A percentile compares a stretch with the other conserved stretches of the same genome.
Conservation (phyloP, 805 yeast genomes). For the Cyberlindnera saturnus region DNA sequence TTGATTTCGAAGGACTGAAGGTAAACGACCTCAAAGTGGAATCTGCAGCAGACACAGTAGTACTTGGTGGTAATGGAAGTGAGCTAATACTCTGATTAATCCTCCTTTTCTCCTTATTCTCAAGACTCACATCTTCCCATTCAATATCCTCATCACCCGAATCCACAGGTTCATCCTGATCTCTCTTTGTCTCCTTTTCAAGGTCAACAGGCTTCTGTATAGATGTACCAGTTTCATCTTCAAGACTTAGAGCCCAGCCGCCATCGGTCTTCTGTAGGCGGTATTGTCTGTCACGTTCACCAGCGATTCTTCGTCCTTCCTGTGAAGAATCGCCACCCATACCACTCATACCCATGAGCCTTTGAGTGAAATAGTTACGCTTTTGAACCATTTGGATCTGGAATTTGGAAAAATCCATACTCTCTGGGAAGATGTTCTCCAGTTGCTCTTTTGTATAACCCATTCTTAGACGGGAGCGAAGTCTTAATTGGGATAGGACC, state of each 20-base stretch:
- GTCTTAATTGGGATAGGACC: conserved; percentile 73
- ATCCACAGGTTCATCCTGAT: conserved; percentile 8
- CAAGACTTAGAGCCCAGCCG: conserved; percentile 78
- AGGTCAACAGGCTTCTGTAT: conserved; percentile 42
- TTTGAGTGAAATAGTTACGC: conserved; percentile 85
- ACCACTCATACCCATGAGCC: conserved; percentile 77
- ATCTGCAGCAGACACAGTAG: conserved; percentile 9
- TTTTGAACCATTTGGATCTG: conserved; percentile 91
- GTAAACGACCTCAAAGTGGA: conserved; percentile 16
- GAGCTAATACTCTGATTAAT: conserved; percentile 38
- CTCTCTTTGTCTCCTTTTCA: conserved; percentile 23
- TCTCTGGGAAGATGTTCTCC: conserved; percentile 71
- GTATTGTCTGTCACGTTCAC: conserved; percentile 75
- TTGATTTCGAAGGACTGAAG: conserved; percentile 17
- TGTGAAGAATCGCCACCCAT: conserved; percentile 43
- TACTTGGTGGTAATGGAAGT: conserved; percentile 30
- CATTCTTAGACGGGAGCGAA: conserved; percentile 87
- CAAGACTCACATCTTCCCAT: conserved; percentile 64
- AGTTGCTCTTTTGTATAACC: conserved; percentile 91
- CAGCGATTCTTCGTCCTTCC: conserved; percentile 56
- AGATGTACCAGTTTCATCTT: conserved; percentile 32
- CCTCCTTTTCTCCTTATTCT: conserved; percentile 18
- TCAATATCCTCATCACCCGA: conserved; percentile 36
- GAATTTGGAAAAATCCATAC: conserved; percentile 86
- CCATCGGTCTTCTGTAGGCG: conserved; percentile 67